These are phyloP conservation scores for Arachis stenosperma DNA, from an alignment of 306 rosid genomes.

Conservation along the genomic window DNA sequence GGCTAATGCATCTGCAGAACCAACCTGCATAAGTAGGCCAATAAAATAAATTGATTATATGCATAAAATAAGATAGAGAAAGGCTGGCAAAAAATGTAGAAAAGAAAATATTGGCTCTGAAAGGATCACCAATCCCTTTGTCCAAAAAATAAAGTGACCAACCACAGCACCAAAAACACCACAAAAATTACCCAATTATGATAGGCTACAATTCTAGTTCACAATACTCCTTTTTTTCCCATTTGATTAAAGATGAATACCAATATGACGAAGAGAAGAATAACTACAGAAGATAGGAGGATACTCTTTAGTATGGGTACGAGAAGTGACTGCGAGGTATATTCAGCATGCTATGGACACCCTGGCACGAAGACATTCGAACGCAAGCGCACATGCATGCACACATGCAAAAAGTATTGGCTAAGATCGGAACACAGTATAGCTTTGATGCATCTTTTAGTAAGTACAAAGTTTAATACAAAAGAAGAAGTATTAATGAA, in stretches of 20 bases:
- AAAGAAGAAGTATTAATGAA: too few relatives aligned
- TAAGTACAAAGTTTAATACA: too few relatives aligned
- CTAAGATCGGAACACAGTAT: too few relatives aligned
- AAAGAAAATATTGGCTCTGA: neutral
- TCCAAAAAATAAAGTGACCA: neutral
- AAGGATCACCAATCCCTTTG: neutral
- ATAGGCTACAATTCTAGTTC: neutral
- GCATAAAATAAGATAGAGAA: conserved; percentile 5
- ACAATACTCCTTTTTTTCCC: too few relatives aligned
- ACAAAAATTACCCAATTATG: neutral
- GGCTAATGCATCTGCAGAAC: conserved; percentile 89
- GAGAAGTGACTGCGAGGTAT: too few relatives aligned
- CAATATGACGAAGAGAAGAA: too few relatives aligned
- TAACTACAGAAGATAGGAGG: too few relatives aligned
- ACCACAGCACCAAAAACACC: neutral
- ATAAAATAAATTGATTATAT: conserved; percentile 27
- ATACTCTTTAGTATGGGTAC: neutral
- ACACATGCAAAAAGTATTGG: too few relatives aligned
- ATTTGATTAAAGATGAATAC: too few relatives aligned
- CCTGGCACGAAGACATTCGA: too few relatives aligned
- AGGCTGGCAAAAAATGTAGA: conserved; percentile 4
- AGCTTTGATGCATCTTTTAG: too few relatives aligned
- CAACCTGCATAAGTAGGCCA: conserved; percentile 59
- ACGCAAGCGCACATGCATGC: too few relatives aligned
- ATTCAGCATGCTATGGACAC: neutral